Evolutionary conservation across 257 asterid genomes (phyloP).

Genomic region (Sherardia arvensis): DNA sequence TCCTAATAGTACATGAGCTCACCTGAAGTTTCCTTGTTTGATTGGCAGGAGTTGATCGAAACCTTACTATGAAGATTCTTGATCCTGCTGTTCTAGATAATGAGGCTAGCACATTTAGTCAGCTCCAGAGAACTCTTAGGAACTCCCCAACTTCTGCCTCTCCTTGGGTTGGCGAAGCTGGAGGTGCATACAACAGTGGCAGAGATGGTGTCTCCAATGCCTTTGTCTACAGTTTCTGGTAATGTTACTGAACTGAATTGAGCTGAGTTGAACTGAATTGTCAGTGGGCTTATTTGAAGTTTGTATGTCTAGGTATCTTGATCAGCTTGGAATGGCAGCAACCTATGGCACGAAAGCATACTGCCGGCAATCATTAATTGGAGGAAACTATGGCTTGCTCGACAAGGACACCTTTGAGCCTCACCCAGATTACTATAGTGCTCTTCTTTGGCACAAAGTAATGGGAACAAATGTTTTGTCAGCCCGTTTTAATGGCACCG

Average conservation of each 20-base stretch:
- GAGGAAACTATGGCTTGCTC: conserved; percentile 86
- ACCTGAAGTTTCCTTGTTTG: not conserved
- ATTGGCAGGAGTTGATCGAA: conserved; percentile 43
- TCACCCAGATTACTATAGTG: conserved; percentile 89
- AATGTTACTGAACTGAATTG: not conserved
- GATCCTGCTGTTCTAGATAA: conserved; percentile 52
- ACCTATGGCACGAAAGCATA: conserved; percentile 55
- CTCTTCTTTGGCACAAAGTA: conserved; percentile 84
- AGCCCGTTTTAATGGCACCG: conserved; percentile 42
- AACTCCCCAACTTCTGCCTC: conserved; percentile 33
- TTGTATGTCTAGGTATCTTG: conserved; percentile 51
- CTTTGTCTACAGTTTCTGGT: conserved; percentile 68
- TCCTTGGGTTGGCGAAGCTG: conserved; percentile 84
- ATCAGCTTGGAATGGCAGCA: conserved; percentile 70
- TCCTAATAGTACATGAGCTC: not conserved
- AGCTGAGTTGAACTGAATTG: not conserved
- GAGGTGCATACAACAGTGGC: conserved; percentile 76
- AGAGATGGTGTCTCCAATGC: conserved; percentile 61
- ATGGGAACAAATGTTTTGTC: conserved; percentile 62
- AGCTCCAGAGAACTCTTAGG: conserved; percentile 28
- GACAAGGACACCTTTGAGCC: conserved; percentile 61
- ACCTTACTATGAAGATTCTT: conserved; percentile 53
- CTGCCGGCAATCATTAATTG: conserved; percentile 71
- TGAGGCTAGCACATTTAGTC: conserved; percentile 31
- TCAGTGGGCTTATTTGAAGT: not conserved